Evolutionary conservation across 495 filamentous ascomycete genomes (phyloP).

Genomic region (Durotheca rogersii): DNA sequence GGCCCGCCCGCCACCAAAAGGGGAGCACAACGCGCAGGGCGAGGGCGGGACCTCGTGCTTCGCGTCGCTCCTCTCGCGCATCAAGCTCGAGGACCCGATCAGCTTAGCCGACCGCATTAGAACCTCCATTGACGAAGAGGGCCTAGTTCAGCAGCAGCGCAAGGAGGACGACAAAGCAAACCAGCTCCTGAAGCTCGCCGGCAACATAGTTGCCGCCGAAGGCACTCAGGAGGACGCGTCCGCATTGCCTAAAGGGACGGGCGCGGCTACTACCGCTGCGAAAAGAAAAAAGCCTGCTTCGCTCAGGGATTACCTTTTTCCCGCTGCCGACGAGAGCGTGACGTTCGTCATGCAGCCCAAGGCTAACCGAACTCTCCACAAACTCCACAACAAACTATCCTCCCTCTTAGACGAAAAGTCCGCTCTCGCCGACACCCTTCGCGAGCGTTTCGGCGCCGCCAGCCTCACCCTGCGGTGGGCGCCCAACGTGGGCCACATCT

Average conservation of each 20-base stretch:
- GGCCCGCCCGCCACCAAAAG: background rate
- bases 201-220: conserved; percentile 63
- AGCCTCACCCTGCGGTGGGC: conserved; percentile 79
- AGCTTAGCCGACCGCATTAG: conserved; percentile 69
- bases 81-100: conserved; percentile 67
- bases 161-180: conserved; percentile 70
- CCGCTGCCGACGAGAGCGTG: conserved; percentile 57
- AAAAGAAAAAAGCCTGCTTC: conserved; percentile 45
- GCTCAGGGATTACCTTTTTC: conserved; percentile 53
- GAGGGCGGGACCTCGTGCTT: conserved; percentile 46
- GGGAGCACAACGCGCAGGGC: background rate
- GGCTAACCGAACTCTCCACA: conserved; percentile 64
- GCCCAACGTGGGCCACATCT: conserved; percentile 80
- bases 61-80: conserved; percentile 55
- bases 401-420: conserved; percentile 58
- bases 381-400: conserved; percentile 66
- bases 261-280: conserved; percentile 14
- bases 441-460: conserved; percentile 49
- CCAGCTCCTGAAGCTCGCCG: conserved; percentile 66
- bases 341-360: conserved; percentile 80
- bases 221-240: conserved; percentile 46
- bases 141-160: conserved; percentile 73
- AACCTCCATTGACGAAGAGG: conserved; percentile 89
- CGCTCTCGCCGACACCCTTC: conserved; percentile 59
- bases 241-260: conserved; percentile 43